Evolutionary conservation across 441 rosid species (phyloP).

Genomic region (Gossypium gossypioides): DNA sequence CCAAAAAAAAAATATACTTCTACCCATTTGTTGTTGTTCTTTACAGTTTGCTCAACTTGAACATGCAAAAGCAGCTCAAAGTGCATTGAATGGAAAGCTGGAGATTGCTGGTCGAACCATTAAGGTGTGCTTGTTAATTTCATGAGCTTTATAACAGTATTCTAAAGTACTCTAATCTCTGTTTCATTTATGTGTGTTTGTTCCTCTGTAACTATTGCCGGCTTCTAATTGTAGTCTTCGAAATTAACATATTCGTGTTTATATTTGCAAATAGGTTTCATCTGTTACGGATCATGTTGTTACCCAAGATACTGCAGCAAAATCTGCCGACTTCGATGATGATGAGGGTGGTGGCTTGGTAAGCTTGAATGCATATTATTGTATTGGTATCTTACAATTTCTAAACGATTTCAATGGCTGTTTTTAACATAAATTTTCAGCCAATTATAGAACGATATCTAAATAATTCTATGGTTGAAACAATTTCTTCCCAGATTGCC

Average conservation of each 20-base stretch:
- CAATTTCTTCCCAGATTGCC: not conserved
- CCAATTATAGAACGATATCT: too few species aligned
- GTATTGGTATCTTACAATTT: not conserved
- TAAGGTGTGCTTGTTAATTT: slow-evolving; percentile 41
- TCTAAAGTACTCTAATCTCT: not conserved
- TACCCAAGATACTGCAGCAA: slow-evolving; percentile 55
- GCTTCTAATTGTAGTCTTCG: not conserved
- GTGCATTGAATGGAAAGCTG: slow-evolving; percentile 72
- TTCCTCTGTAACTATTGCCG: not conserved
- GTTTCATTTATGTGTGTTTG: not conserved
- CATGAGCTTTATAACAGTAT: not conserved
- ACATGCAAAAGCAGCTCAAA: slow-evolving; percentile 80
- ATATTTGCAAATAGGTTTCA: slow-evolving; percentile 44
- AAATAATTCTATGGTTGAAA: too few species aligned
- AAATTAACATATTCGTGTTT: slow-evolving; percentile 1
- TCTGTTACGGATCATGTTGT: slow-evolving; percentile 83
- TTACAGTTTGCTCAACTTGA: slow-evolving; percentile 78
- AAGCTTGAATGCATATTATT: slow-evolving; percentile 21
- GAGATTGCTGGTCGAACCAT: slow-evolving; percentile 83
- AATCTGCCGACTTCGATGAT: slow-evolving; percentile 89
- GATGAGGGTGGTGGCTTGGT: slow-evolving; percentile 96
- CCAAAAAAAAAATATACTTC: not conserved
- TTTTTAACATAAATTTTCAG: too few species aligned
- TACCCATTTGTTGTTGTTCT: slow-evolving; percentile 2
- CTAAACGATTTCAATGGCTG: too few species aligned